These are phyloP conservation scores for Fusarium pseudograminearum DNA, from an alignment of 2,329 filamentous ascomycete species.

Conservation along the genomic window DNA sequence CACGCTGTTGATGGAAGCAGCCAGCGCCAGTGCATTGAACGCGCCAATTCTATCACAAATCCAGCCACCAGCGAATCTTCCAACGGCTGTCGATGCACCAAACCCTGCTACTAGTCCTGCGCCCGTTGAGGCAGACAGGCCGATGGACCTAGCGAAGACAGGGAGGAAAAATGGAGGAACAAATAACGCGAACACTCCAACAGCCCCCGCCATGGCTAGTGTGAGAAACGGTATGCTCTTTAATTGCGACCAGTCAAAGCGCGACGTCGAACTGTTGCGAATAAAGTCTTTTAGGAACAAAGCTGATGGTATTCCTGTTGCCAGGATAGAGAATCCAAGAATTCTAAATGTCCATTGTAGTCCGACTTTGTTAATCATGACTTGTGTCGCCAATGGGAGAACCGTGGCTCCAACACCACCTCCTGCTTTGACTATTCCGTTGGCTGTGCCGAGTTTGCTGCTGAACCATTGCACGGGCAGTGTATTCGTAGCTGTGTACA, in stretches of 20 bases:
- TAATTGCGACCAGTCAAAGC: constrained; percentile 11
- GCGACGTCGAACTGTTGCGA: background rate
- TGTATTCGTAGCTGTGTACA: background rate
- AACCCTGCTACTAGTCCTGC: background rate
- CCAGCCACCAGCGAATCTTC: background rate
- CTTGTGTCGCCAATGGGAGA: background rate
- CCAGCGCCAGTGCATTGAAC: background rate
- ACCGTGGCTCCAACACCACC: constrained; percentile 11
- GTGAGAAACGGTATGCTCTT: background rate
- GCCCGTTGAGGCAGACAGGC: background rate
- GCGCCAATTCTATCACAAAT: constrained; percentile 14
- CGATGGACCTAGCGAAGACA: background rate
- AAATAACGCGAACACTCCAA: constrained; percentile 6
- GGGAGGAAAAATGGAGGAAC: constrained; percentile 14
- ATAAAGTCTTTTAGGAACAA: background rate
- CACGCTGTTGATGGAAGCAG: background rate
- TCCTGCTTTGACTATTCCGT: constrained; percentile 18
- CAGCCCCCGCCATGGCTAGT: background rate
- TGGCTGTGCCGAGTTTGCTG: constrained; percentile 2
- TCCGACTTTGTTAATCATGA: background rate
- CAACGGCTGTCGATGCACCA: background rate
- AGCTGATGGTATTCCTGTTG: background rate
- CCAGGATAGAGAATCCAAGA: background rate
- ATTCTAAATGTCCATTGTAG: constrained; percentile 7
- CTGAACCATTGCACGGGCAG: constrained; percentile 12